Percentiles rank a stretch among this genome's conserved stretches.
Evolutionary conservation across 306 rosid genomes (phyloP).

Genomic region (Malus orientalis): DNA sequence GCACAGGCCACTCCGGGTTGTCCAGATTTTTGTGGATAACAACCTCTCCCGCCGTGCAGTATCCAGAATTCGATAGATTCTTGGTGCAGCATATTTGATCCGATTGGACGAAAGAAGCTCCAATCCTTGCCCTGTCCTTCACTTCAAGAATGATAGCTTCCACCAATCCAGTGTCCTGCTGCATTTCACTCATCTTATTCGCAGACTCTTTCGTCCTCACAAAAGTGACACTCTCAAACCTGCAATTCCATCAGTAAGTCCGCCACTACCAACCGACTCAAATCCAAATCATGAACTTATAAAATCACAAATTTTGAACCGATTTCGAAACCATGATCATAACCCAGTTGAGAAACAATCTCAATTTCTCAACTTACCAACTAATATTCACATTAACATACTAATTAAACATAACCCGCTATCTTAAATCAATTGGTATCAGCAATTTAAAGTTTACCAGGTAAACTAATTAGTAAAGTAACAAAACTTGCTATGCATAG

Average conservation of each 20-base stretch:
- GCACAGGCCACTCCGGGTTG: slow-evolving; percentile 43
- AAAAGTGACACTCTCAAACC: slow-evolving; percentile 63
- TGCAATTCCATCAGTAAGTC: slow-evolving; percentile 31
- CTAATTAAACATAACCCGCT: not conserved
- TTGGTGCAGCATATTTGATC: slow-evolving; percentile 57
- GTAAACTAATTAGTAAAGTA: not conserved
- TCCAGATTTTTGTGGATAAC: slow-evolving; percentile 47
- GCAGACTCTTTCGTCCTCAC: slow-evolving; percentile 59
- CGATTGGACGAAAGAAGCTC: slow-evolving; percentile 56
- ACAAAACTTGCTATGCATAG: not conserved
- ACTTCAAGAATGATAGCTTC: slow-evolving; percentile 82
- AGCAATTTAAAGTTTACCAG: not conserved
- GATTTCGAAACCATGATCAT: not conserved
- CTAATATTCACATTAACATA: not conserved
- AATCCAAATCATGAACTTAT: not conserved
- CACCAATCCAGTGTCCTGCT: slow-evolving; percentile 66
- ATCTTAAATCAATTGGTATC: not conserved
- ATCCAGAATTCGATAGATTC: slow-evolving; percentile 25
- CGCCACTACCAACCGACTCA: not conserved
- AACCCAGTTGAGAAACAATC: not conserved
- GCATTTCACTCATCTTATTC: slow-evolving; percentile 40
- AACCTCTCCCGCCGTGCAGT: slow-evolving; percentile 67
- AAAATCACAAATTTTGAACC: not conserved
- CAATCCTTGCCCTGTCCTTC: slow-evolving; percentile 59
- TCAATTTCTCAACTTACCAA: not conserved